Conservation (phyloP, 441 rosid genomes). For the Gossypium trilobum region DNA sequence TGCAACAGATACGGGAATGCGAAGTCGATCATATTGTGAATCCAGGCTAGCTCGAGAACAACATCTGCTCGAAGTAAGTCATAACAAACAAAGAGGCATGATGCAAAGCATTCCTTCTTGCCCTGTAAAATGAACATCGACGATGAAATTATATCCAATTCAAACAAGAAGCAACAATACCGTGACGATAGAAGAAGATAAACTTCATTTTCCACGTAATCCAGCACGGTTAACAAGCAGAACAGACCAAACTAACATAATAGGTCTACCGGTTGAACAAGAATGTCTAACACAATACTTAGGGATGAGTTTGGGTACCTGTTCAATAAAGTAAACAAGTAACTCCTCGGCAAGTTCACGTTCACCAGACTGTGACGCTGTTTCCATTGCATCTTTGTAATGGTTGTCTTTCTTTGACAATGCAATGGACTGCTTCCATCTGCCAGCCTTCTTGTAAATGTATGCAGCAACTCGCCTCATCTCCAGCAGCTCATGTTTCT, state of each 20-base stretch:
- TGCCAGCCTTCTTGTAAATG: conserved; percentile 93
- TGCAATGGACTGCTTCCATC: conserved; percentile 96
- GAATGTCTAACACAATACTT: neutral
- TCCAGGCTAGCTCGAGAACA: conserved; percentile 91
- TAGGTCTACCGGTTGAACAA: neutral
- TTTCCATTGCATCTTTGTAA: conserved; percentile 97
- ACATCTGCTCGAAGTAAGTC: conserved; percentile 81
- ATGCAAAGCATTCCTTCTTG: conserved; percentile 92
- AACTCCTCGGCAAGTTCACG: conserved; percentile 97
- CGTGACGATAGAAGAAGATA: neutral
- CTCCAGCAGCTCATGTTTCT: conserved; percentile 97
- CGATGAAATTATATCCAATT: neutral
- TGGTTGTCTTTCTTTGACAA: conserved; percentile 36
- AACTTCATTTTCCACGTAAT: neutral
- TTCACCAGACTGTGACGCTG: conserved; percentile 96
- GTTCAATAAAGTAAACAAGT: conserved; percentile 90
- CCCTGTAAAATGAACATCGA: conserved; percentile 41
- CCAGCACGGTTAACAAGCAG: neutral
- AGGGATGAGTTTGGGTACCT: conserved; percentile 34
- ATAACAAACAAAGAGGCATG: conserved; percentile 92
- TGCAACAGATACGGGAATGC: conserved; percentile 92
- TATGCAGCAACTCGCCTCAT: conserved; percentile 99
- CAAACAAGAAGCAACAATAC: neutral
- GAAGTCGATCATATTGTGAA: conserved; percentile 84
- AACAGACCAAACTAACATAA: neutral